phyloP scores from a whole-genome alignment of 345 rosid genomes.

The Gossypium longicalyx region DNA sequence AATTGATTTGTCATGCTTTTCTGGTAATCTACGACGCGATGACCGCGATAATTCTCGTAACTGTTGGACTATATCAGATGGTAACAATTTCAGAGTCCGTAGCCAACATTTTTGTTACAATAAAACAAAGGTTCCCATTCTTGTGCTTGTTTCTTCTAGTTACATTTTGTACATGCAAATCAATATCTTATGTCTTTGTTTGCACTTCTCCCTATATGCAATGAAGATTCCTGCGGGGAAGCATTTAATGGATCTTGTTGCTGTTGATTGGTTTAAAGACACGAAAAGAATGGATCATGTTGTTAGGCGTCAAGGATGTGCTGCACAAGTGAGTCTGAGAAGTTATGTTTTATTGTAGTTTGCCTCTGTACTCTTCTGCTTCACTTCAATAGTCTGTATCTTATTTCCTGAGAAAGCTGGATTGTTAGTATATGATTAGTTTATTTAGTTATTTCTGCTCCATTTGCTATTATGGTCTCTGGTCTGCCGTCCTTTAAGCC shows the following conservation, averaged over 20 bases:
- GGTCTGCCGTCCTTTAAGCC: background rate
- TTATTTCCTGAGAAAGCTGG: background rate
- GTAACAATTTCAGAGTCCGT: constrained; percentile 90
- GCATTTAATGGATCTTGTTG: constrained; percentile 96
- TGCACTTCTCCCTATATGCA: constrained; percentile 4
- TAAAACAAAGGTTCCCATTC: constrained; percentile 68
- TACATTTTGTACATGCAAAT: background rate
- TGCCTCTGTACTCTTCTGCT: constrained; percentile 11
- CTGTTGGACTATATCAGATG: constrained; percentile 89
- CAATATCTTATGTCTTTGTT: constrained; percentile 2
- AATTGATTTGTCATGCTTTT: constrained; percentile 83
- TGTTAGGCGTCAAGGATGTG: constrained; percentile 89
- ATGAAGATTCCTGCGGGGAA: constrained; percentile 91
- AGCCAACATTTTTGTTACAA: constrained; percentile 81
- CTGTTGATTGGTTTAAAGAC: constrained; percentile 99
- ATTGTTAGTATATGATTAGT: background rate
- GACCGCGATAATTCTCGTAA: constrained; percentile 79
- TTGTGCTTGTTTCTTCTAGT: constrained; percentile 16
- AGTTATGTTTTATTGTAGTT: constrained; percentile 12
- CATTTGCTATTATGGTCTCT: background rate
- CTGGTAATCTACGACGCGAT: constrained; percentile 76
- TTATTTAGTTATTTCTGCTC: background rate
- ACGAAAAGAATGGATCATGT: constrained; percentile 96
- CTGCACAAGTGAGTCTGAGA: constrained; percentile 72
- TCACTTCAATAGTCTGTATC: background rate